phyloP scores from a whole-genome alignment of 2,329 filamentous ascomycete genomes.

The Metarhizium anisopliae region DNA sequence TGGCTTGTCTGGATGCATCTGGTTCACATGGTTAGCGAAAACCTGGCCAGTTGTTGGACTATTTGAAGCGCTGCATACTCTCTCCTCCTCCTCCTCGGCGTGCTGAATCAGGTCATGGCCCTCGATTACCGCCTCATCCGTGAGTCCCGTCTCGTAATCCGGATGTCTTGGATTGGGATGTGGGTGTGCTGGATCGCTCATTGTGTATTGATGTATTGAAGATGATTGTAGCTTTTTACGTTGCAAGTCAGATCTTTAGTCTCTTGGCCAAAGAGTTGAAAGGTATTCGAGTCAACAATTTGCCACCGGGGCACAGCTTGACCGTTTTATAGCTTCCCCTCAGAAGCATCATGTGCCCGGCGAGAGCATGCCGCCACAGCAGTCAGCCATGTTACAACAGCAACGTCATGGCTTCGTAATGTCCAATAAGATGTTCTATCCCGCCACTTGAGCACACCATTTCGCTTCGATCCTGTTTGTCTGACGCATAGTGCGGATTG shows the following conservation, averaged over 20 bases:
- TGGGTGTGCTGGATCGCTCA: neutral
- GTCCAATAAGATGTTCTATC: neutral
- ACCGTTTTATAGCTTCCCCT: neutral
- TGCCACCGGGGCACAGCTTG: neutral
- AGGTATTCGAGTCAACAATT: neutral
- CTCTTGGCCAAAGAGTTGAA: neutral
- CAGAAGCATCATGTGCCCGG: neutral
- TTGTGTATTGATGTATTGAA: neutral
- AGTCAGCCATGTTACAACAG: neutral
- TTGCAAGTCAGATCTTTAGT: neutral
- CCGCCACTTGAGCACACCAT: neutral
- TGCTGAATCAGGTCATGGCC: neutral
- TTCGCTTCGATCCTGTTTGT: neutral
- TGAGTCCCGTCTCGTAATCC: neutral
- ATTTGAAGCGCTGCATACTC: neutral
- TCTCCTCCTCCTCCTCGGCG: constrained; percentile 1
- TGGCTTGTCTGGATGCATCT: neutral
- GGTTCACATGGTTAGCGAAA: neutral
- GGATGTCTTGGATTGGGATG: neutral
- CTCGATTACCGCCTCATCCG: neutral
- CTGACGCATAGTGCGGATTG: too few species aligned
- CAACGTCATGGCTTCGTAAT: neutral
- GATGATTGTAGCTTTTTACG: neutral
- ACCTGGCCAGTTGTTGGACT: neutral
- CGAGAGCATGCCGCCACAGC: neutral